Percentiles rank a stretch among this genome's conserved stretches.
These are phyloP conservation scores for Sphaerobolus stellatus DNA, from an alignment of 1,284 basidiomycete genomes.

Conservation along the genomic window DNA sequence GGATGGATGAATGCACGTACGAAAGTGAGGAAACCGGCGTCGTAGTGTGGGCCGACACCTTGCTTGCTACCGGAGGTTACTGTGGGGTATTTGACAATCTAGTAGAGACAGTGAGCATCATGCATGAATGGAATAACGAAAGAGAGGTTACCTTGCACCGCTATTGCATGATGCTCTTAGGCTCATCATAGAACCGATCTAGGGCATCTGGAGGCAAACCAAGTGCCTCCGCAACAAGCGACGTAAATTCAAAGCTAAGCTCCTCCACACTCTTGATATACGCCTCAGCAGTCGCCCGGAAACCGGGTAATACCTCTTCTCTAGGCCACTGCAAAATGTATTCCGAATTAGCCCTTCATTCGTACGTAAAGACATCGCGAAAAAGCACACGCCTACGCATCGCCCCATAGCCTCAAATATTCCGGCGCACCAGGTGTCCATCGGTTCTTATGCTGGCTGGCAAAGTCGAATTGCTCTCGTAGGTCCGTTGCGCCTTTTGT, in stretches of 20 bases:
- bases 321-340: slow-evolving; percentile 56
- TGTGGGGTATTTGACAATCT: slow-evolving; percentile 65
- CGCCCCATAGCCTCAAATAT: slow-evolving; percentile 62
- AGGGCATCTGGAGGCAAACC: slow-evolving; percentile 55
- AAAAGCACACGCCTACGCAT: slow-evolving; percentile 47
- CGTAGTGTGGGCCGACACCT: slow-evolving; percentile 72
- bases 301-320: slow-evolving; percentile 60
- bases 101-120: not conserved
- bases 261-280: slow-evolving; percentile 55
- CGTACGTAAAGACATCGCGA: not conserved
- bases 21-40: slow-evolving; percentile 68
- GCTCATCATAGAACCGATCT: slow-evolving; percentile 51
- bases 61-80: slow-evolving; percentile 45
- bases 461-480: slow-evolving; percentile 71
- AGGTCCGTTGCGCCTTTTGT: slow-evolving; percentile 64
- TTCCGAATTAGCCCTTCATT: not conserved
- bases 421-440: slow-evolving; percentile 61
- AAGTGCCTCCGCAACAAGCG: slow-evolving; percentile 59
- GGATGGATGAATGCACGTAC: slow-evolving; percentile 46
- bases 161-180: slow-evolving; percentile 63
- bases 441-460: slow-evolving; percentile 47
- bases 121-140: not conserved
- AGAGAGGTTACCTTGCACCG: slow-evolving; percentile 45
- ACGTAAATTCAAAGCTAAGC: slow-evolving; percentile 56
- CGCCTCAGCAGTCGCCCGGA: slow-evolving; percentile 46